These are phyloP conservation scores for Cladorrhinum sp. DNA, from an alignment of 2,329 filamentous ascomycete genomes.

Conservation along the genomic window DNA sequence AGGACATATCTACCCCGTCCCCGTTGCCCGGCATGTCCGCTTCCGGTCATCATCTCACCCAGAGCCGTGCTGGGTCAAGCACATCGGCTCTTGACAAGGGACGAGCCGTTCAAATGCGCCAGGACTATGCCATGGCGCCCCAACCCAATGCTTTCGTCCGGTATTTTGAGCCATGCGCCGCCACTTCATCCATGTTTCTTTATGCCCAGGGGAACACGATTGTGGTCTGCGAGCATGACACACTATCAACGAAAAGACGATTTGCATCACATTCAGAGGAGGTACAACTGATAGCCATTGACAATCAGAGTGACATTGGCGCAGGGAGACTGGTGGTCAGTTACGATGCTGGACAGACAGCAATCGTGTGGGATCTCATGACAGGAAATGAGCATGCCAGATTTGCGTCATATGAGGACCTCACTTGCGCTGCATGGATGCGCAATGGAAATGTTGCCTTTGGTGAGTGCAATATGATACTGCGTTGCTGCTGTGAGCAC, in stretches of 20 bases:
- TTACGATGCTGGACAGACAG: slow-evolving; percentile 86
- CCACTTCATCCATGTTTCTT: slow-evolving; percentile 85
- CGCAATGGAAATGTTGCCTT: slow-evolving; percentile 94
- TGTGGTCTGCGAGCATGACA: slow-evolving; percentile 89
- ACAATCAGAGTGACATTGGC: slow-evolving; percentile 85
- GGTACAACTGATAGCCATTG: slow-evolving; percentile 78
- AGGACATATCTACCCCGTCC: slow-evolving; percentile 24
- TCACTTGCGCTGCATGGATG: slow-evolving; percentile 91
- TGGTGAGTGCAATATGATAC: slow-evolving; percentile 56
- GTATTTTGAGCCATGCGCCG: slow-evolving; percentile 81
- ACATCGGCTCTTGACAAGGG: slow-evolving; percentile 49
- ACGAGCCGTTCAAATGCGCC: slow-evolving; percentile 40
- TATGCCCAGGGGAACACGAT: slow-evolving; percentile 81
- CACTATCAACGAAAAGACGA: slow-evolving; percentile 78
- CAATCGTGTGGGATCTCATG: slow-evolving; percentile 95
- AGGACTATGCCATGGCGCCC: slow-evolving; percentile 54
- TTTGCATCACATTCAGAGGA: slow-evolving; percentile 83
- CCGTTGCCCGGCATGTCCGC: slow-evolving; percentile 53
- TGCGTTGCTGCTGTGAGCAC: slow-evolving; percentile 16
- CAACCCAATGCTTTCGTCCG: slow-evolving; percentile 41
- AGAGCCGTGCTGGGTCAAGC: slow-evolving; percentile 58
- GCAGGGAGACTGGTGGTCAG: slow-evolving; percentile 85
- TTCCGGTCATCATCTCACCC: slow-evolving; percentile 50
- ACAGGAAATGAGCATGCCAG: slow-evolving; percentile 85
- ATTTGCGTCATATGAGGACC: slow-evolving; percentile 87